Conservation (phyloP, 2,329 filamentous ascomycete genomes). For the Bipolaris oryzae region DNA sequence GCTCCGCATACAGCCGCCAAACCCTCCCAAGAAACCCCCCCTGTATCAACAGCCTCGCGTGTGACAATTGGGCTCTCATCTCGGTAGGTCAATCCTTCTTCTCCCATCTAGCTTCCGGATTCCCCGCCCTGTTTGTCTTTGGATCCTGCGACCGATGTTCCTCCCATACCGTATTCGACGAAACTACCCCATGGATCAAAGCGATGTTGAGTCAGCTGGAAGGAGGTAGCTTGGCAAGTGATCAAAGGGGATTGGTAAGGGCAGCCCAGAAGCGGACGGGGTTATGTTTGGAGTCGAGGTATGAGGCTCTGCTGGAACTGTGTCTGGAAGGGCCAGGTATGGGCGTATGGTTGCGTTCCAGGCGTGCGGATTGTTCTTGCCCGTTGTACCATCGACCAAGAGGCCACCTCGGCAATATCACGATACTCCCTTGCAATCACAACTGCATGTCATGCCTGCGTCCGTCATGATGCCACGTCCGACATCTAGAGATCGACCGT, state of each 20-base stretch:
- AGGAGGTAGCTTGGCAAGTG: background rate
- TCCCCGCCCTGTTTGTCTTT: conserved; percentile 1
- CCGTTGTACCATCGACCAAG: conserved; percentile 15
- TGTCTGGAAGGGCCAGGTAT: conserved; percentile 11
- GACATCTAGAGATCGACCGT: conserved; percentile 9
- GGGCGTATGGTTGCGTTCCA: conserved; percentile 15
- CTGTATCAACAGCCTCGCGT: conserved; percentile 38
- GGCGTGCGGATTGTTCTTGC: conserved; percentile 14
- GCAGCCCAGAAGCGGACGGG: background rate
- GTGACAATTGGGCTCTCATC: conserved; percentile 20
- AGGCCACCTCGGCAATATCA: conserved; percentile 18
- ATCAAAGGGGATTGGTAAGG: conserved; percentile 1
- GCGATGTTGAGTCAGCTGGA: background rate
- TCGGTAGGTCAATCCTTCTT: conserved; percentile 35
- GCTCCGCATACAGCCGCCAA: conserved; percentile 49
- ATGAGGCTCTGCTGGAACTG: background rate
- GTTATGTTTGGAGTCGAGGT: background rate
- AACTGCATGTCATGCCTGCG: conserved; percentile 23
- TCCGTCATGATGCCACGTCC: background rate
- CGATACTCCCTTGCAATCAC: conserved; percentile 11
- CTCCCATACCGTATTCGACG: conserved; percentile 2
- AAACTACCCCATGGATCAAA: background rate
- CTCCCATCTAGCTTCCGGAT: conserved; percentile 16
- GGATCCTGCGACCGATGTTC: background rate
- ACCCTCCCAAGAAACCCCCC: conserved; percentile 21